Base-by-base conservation (phyloP, 2,329 filamentous ascomycete genomes). In the Cucurbitaria berberidis region DNA sequence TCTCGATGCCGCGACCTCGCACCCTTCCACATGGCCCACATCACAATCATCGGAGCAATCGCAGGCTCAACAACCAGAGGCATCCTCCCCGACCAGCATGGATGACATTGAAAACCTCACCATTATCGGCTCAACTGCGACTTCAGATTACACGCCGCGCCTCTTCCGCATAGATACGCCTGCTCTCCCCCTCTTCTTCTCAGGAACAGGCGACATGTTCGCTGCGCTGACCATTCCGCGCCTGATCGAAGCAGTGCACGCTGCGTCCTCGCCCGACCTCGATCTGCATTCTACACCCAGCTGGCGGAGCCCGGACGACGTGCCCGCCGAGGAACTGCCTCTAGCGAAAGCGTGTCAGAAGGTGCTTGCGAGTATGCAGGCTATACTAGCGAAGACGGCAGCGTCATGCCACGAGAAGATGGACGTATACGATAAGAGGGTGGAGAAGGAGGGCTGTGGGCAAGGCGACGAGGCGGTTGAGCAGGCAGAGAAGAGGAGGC, bases 191-290 rank as follows among this genome's bases (percentile, higher is more conserved):
- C 90, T 92, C 77, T 96, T 95, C 81, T 99, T 98, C 77, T 92
- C 89, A 66, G 95, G 95, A 35, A 98, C 96, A 0, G 95, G 95
- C 41, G 95, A 99, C 78, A 97, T 99, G 93, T 98, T 99, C 71
- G 93, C 92, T 26, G 93, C 93, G 7, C 82, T 99, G 40, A 92
- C 91, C 70, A 86, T 96, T 1, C 90, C 90, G 35, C 87, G 93
- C 26, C 86, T 99, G 69, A 88, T 93, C 52, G 91, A 98, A 79
- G 92, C 91, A 22, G 89, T 91, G 1, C 76, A 79, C 46, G 77
- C 76, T 3, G 78, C 78, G 0, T 64, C 68, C 6, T 66, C 62
- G 0, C 67, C 67, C 0, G 53, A 53, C 0, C 38, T 30, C 2
- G 70, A 70, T 59, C 76, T 96, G 3, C 75, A 80, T 15, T 72